Evolutionary conservation across 352 stramenopile species (phyloP).

Genomic region (Halophytophthora batemanensis): DNA sequence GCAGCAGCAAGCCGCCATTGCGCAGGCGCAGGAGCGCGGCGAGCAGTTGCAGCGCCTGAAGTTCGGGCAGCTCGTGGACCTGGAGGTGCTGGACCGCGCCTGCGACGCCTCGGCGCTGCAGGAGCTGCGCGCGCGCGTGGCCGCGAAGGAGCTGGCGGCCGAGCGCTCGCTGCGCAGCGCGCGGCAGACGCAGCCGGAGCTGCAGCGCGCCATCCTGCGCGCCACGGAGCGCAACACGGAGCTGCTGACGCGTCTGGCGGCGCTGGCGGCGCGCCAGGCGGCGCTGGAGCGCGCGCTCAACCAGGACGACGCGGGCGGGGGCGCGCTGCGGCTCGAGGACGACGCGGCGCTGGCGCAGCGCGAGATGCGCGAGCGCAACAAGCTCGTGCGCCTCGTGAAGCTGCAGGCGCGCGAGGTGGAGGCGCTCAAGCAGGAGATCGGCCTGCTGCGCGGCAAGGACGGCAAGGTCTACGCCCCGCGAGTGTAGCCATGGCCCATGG

Average conservation of each 20-base stretch:
- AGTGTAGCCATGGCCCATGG: no score
- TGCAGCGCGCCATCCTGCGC: constrained; percentile 73
- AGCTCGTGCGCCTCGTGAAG: constrained; percentile 88
- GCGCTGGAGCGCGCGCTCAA: constrained; percentile 88
- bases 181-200: constrained; percentile 52
- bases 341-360: constrained; percentile 41
- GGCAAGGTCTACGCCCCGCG: constrained; percentile 67
- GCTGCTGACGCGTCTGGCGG: constrained; percentile 72
- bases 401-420: constrained; percentile 91
- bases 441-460: constrained; percentile 79
- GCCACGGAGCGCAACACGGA: constrained; percentile 85
- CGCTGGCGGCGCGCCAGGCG: constrained; percentile 72
- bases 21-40: constrained; percentile 55
- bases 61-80: constrained; percentile 79
- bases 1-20: constrained; percentile 64
- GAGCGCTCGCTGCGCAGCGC: constrained; percentile 42
- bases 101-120: constrained; percentile 67
- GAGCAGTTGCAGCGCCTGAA: constrained; percentile 83
- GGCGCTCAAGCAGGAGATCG: constrained; percentile 88
- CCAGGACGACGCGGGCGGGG: constrained; percentile 33
- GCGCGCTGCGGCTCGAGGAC: constrained; percentile 38
- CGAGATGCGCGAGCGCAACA: constrained; percentile 87
- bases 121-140: constrained; percentile 72
- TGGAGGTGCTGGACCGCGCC: constrained; percentile 87
- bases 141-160: constrained; percentile 69